phyloP scores from a whole-genome alignment of 306 rosid genomes.

The Sicyos baderoa region DNA sequence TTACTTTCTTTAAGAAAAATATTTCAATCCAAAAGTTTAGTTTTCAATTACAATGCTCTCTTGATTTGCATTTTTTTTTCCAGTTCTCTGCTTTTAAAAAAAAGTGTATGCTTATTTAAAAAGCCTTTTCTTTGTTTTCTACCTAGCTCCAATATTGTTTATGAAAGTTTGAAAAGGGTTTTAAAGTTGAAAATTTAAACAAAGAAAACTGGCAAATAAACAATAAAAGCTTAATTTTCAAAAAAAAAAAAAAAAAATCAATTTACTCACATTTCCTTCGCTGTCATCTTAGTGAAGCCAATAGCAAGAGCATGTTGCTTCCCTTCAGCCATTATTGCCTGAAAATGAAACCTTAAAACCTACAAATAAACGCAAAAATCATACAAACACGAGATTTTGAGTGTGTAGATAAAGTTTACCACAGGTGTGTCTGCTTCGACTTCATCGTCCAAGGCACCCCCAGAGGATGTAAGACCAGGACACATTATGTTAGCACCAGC shows the following conservation, averaged over 20 bases:
- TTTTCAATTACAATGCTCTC: too few relatives aligned
- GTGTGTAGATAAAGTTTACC: slow-evolving; percentile 35
- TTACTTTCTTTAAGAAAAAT: too few relatives aligned
- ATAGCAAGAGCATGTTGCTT: slow-evolving; percentile 97
- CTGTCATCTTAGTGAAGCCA: slow-evolving; percentile 96
- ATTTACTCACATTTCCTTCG: slow-evolving; percentile 79
- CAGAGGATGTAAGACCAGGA: slow-evolving; percentile 96
- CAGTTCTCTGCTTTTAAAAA: too few relatives aligned
- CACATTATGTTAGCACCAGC: slow-evolving; percentile 99
- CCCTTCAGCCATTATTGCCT: slow-evolving; percentile 99
- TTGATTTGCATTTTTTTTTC: too few relatives aligned
- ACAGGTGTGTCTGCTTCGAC: slow-evolving; percentile 84
- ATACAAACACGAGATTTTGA: neutral
- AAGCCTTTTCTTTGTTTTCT: too few relatives aligned
- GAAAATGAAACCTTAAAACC: slow-evolving; percentile 21
- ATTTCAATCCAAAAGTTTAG: too few relatives aligned
- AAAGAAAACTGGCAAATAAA: neutral
- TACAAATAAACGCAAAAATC: neutral
- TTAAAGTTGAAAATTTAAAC: neutral
- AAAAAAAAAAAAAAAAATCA: neutral
- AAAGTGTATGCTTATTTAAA: too few relatives aligned
- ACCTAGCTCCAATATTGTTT: too few relatives aligned
- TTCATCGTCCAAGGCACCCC: slow-evolving; percentile 78
- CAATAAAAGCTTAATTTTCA: neutral
- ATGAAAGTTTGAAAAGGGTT: too few relatives aligned